Evolutionary conservation across 495 filamentous ascomycete genomes (phyloP), one percentile per base, ranked within the genome.

Genomic region (Massariosphaeria phaeospora): DNA sequence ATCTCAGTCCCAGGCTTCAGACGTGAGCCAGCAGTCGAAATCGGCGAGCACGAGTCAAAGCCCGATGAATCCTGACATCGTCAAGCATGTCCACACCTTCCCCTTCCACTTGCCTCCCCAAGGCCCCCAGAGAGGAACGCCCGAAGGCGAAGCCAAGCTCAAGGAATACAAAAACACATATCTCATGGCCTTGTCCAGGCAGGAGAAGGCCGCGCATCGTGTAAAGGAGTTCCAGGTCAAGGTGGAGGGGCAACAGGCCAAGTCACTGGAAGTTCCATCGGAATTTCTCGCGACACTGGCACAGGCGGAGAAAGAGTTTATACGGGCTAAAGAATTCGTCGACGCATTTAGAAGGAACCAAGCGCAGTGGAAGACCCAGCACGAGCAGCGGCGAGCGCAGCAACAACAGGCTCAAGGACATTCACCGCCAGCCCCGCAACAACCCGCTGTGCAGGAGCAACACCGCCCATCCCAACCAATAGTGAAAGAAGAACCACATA

Each of bases 311-410:
- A 39, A 57, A 31, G 51, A 62, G 8, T 58, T 54, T 21, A 20
- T 42, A 18, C 39, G 33, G 5, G 47, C 42, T 2, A 59, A 62
- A 31, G 20, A 47, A 18, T 65, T 36, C 33, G 29, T 58, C 3
- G 58, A 65, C 13, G 49, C 51, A 3, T 65, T 65, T 29, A 46
- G 58, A 45, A 57, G 54, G 34, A 52, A 48, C 21, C 57, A 65
- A 31, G n/a, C 7, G 7, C 27, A 51, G 50, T 54, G 42, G 33
- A 60, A 55, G 33, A 13, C 15, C 18, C 33, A 55, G 33, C 11
- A 31, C 11, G 54, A 54, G 46, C 52, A 62, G 53, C 45, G 47
- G 25, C 27, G 55, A 4, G 34, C 38, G 11, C 50, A 58, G 44
- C 41, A 55, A 27, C 63, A 66, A 43, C 51, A 57, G 38, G 39